Percentiles rank a stretch among this genome's conserved stretches.
These are phyloP conservation scores for Trametes maxima DNA, from an alignment of 768 basidiomycete genomes.

Conservation along the genomic window DNA sequence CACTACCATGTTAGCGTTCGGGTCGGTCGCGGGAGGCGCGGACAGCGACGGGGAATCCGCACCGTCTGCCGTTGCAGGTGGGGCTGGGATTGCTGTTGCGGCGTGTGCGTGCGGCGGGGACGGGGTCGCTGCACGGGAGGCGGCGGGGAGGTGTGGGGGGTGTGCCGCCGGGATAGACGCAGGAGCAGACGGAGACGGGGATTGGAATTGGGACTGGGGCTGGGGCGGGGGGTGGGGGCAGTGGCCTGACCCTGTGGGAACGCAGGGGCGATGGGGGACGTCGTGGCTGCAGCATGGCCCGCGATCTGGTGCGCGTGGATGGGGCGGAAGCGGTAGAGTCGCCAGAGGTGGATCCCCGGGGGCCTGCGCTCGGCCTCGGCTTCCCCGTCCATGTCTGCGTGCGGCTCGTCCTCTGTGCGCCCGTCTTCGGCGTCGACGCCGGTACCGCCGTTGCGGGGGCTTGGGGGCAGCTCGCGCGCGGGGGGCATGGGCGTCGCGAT, in stretches of 20 bases:
- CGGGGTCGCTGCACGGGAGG: not conserved
- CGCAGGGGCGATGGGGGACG: conserved; percentile 24
- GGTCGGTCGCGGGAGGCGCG: conserved; percentile 19
- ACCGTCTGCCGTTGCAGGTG: conserved; percentile 11
- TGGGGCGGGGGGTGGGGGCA: no score
- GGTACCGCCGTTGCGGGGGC: not conserved
- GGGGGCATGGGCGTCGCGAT: conserved; percentile 33
- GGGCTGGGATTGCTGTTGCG: not conserved
- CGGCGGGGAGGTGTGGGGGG: conserved; percentile 5
- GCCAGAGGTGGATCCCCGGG: conserved; percentile 76
- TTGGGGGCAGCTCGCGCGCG: conserved; percentile 13
- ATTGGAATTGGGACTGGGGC: not conserved
- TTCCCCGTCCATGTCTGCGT: conserved; percentile 20
- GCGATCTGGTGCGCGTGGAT: conserved; percentile 43
- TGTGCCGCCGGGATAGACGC: not conserved
- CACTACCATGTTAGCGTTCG: conserved; percentile 50
- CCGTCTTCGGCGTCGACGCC: not conserved
- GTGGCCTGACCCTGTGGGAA: not conserved
- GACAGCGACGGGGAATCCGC: conserved; percentile 22
- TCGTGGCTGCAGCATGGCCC: conserved; percentile 27
- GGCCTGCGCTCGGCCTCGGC: conserved; percentile 42
- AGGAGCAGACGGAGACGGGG: conserved; percentile 1
- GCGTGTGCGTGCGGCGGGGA: not conserved
- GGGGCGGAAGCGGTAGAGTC: conserved; percentile 79
- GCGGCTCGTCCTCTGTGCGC: conserved; percentile 35